phyloP scores from a whole-genome alignment of 1,284 basidiomycete species.

The Sphagnurus paluster region DNA sequence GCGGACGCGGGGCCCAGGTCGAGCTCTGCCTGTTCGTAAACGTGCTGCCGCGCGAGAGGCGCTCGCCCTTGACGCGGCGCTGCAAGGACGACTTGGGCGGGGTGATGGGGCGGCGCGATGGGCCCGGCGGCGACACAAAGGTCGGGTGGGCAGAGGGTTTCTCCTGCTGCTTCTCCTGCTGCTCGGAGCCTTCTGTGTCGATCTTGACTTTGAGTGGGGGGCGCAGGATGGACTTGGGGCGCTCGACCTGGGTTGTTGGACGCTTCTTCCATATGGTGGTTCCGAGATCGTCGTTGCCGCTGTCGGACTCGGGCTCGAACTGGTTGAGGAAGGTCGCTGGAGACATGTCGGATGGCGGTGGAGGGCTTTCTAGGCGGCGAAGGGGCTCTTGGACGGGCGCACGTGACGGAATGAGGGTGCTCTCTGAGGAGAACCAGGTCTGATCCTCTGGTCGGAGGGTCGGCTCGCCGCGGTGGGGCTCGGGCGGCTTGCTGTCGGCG shows the following conservation, averaged over 20 bases:
- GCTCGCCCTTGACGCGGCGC: conserved; percentile 23
- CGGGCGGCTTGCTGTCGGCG: conserved; percentile 21
- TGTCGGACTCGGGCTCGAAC: conserved; percentile 46
- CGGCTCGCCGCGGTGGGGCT: conserved; percentile 27
- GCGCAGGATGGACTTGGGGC: conserved; percentile 30
- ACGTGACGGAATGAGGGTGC: conserved; percentile 23
- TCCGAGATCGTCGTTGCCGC: conserved; percentile 40
- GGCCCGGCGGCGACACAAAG: conserved; percentile 22
- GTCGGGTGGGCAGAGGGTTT: conserved; percentile 13
- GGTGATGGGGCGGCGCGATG: conserved; percentile 23
- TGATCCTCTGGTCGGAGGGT: conserved; percentile 40
- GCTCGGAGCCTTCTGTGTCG: conserved; percentile 15
- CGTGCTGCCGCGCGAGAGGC: conserved; percentile 46
- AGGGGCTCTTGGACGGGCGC: conserved; percentile 8
- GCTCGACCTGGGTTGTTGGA: conserved; percentile 26
- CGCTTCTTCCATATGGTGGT: conserved; percentile 35
- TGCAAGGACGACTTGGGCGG: conserved; percentile 19
- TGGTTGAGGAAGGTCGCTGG: conserved; percentile 17
- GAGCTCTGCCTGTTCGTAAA: conserved; percentile 59
- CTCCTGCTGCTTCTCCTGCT: conserved; percentile 8
- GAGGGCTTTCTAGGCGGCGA: conserved; percentile 20
- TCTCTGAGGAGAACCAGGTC: conserved; percentile 28
- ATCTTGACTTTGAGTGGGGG: conserved; percentile 47
- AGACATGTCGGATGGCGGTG: conserved; percentile 20
- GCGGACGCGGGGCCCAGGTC: conserved; percentile 87